Base-by-base conservation (phyloP, 2,329 filamentous ascomycete species). In the Aspergillus tubingensis region DNA sequence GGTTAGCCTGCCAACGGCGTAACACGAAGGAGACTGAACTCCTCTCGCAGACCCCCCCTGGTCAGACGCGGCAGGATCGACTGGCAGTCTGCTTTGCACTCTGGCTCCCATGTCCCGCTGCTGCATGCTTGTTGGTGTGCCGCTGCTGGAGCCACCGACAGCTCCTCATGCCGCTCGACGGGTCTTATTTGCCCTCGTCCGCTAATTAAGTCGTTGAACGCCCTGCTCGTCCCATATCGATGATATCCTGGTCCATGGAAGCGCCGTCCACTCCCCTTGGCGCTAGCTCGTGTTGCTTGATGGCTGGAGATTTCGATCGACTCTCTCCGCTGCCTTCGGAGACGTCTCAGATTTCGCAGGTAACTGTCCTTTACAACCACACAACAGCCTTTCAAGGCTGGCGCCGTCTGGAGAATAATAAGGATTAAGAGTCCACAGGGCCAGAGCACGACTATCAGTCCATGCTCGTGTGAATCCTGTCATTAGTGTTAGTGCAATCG, bases 91-190 rank as follows among this genome's bases (percentile, higher is more conserved):
- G 39, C 41, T 55, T 32, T 30, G 47, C 60, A 63, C 65, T 59
- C 62, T 50, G 61, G 54, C 39, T 65, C 47, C 60, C 57, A 52
- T 41, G 43, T 23, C 61, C 53, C 57, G 55, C 55, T 66, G 66
- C 65, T 67, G 65, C 62, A 66, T 67, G 66, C 70, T 72, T 68
- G 70, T 73, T 73, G 71, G 70, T 70, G 68, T 64, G 64, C 68
- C 65, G 62, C 60, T 55, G 57, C 54, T 54, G 62, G 62, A 70
- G 66, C 69, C 65, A 72, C 65, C 64, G 55, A 62, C 54, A 63
- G 44, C 43, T 54, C 54, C 39, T 51, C 19, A 61, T 58, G 58
- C 57, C 56, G 54, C 49, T 39, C 38, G 57, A 63, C 59, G 59
- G 70, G 68, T 67, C 69, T 63, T 65, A 69, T 69, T 63, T 65